Evolutionary conservation across 345 rosid species (phyloP), one percentile per base, ranked within the genome.

Genomic region (Psidium guajava): DNA sequence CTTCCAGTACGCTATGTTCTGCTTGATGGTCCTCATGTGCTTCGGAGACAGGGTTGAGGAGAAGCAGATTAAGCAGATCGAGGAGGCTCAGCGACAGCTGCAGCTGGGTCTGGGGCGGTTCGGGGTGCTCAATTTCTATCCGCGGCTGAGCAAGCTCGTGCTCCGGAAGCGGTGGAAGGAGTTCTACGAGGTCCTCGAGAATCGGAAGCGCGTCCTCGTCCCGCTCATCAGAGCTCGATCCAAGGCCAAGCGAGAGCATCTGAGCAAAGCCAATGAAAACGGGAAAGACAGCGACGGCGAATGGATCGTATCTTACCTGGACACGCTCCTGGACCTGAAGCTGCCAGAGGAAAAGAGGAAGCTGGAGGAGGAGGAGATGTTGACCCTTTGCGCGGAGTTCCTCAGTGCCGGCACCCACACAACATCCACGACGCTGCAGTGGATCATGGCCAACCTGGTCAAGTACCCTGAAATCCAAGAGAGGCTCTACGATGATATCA

Each of bases 401-500:
- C 87, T 86, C 52, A 54, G 7, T 2, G 87, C 28, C 22, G 85
- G 87, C 42, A 83, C 85, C 22, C 56, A 86, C 61, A 82, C 85
- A 0, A 82, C 87, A 8, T 82, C 85, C 54, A 54, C 87, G n/a
- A 82, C 22, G 6, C 53, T 86, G 47, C 10, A 86, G 1, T 69
- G 87, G 87, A 74, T 82, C 53, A 73, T 86, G 56, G 85, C 87
- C 61, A 83, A 86, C 56, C 1, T 86, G 28, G 85, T 86, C 73
- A 86, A 86, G 75, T 47, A 83, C 21, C 87, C 85, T 2, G 20
- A 73, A 25, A 0, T 86, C 44, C 87, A 86, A 58, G 75, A 83
- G 0, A 44, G 28, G 28, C 82, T 83, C 53, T 74, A 82, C 25
- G 5, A 58, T 24, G 85, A 86, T 53, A 83, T 83, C 51, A 74